Evolutionary conservation across 2,329 filamentous ascomycete genomes (phyloP), one percentile per base, ranked within the genome.

Genomic region (Aspergillus vadensis): DNA sequence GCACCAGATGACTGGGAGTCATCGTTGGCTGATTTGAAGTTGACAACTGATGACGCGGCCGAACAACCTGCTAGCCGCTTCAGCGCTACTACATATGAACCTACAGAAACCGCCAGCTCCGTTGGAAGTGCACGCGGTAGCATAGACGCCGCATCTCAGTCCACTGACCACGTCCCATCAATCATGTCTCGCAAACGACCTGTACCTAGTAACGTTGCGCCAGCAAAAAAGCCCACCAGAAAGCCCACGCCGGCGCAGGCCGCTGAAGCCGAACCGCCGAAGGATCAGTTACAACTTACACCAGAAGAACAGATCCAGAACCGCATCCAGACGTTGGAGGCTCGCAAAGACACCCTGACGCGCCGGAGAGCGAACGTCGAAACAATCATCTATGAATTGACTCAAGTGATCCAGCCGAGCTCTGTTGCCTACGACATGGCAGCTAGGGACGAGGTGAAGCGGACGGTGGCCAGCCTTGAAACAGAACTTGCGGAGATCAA

Each of bases 371-470:
- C 83, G 62, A 94, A 93, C 76, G 86, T 94, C 69, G 84, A 86
- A 71, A 86, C 83, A 23, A 86, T 89, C 63, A 91, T 95, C 72
- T 81, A 85, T 64, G 90, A 94, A 74, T 88, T 94, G 81, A 91
- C 88, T 60, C 87, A 91, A 73, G 82, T 92, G 60, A 90, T 92
- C 81, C 89, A 90, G 43, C 86, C 83, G 38, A 86, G 84, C 63
- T 81, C 91, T 41, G 79, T 90, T 70, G 85, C 87, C 30, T 88
- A 88, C 67, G 83, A 86, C 8, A 85, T 89, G 53, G 87, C 91
- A 66, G 82, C 82, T 57, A 77, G 81, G 41, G 79, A 81, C 23
- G 80, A 82, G 60, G 83, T 85, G 63, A 84, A 84, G 70, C 80
- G 77, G 68, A 91, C 90, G 71, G 86, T 95, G 0, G 85, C 88